Evolutionary conservation across 345 rosid species (phyloP).

Genomic region (Eucalyptus erythrocorys): DNA sequence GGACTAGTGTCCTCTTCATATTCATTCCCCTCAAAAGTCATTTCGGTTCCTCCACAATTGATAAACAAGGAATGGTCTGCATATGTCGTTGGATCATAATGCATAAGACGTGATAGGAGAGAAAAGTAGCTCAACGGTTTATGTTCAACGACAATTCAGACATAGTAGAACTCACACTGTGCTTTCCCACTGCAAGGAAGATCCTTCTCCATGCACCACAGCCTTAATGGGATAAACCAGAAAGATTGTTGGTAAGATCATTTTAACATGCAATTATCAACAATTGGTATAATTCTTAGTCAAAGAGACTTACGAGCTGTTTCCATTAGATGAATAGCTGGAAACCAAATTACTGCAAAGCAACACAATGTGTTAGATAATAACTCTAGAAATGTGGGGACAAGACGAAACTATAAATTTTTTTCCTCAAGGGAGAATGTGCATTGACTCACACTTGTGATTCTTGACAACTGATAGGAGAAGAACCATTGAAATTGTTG

Average conservation of each 20-base stretch:
- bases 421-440: neutral
- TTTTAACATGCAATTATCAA: neutral
- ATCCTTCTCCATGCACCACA: conserved; percentile 61
- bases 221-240: conserved; percentile 4
- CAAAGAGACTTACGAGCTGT: conserved; percentile 37
- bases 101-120: neutral
- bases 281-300: neutral
- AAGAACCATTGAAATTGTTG: too few relatives aligned
- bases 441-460: conserved; percentile 27
- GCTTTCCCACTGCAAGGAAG: conserved; percentile 48
- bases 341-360: conserved; percentile 59
- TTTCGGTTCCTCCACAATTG: conserved; percentile 52
- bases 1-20: conserved; percentile 35
- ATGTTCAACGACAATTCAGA: neutral
- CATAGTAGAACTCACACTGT: conserved; percentile 25
- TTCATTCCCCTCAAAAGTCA: conserved; percentile 2
- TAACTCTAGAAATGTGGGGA: neutral
- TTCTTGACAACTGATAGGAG: too few relatives aligned
- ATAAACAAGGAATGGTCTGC: conserved; percentile 69
- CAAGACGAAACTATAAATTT: neutral
- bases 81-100: neutral
- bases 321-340: conserved; percentile 21
- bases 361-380: neutral
- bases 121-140: neutral
- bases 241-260: neutral